phyloP scores from a whole-genome alignment of 345 rosid species.

The Boechera retrofracta region DNA sequence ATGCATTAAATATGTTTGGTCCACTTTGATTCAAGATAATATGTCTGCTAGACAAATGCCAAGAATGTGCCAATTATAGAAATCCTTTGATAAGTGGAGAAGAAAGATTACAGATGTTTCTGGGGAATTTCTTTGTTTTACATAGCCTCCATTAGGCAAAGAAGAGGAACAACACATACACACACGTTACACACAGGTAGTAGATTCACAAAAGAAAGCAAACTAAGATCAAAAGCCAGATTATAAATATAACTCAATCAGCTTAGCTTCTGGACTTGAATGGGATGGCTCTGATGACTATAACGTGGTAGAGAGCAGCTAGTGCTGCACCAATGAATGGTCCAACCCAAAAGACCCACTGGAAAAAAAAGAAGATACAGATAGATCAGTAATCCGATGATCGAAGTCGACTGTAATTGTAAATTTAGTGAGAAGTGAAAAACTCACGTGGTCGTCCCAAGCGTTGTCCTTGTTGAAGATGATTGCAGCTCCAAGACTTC shows the following conservation, averaged over 20 bases:
- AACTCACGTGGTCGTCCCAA: conserved; percentile 59
- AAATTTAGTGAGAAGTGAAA: not conserved
- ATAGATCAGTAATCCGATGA: not conserved
- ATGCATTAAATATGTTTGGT: conserved; percentile 38
- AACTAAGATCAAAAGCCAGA: conserved; percentile 34
- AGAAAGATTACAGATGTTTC: conserved; percentile 3
- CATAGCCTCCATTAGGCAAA: conserved; percentile 33
- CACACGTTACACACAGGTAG: conserved; percentile 30
- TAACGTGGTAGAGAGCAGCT: conserved; percentile 60
- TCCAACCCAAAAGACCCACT: conserved; percentile 69
- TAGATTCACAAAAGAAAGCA: conserved; percentile 37
- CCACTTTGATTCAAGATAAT: not conserved
- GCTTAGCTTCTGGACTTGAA: conserved; percentile 49
- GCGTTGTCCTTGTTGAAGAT: conserved; percentile 55
- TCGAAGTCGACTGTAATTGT: not conserved
- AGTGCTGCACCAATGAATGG: conserved; percentile 63
- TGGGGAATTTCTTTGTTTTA: conserved; percentile 24
- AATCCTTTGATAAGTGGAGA: conserved; percentile 4
- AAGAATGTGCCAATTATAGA: conserved; percentile 20
- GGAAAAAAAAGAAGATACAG: not conserved
- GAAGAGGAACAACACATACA: conserved; percentile 35
- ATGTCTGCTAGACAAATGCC: not conserved
- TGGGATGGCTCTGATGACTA: conserved; percentile 61
- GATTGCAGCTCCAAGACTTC: conserved; percentile 61
- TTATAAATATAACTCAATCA: conserved; percentile 7